Base-by-base conservation (phyloP, 148 eudicot species). In the Tetragonia tetragonoides region DNA sequence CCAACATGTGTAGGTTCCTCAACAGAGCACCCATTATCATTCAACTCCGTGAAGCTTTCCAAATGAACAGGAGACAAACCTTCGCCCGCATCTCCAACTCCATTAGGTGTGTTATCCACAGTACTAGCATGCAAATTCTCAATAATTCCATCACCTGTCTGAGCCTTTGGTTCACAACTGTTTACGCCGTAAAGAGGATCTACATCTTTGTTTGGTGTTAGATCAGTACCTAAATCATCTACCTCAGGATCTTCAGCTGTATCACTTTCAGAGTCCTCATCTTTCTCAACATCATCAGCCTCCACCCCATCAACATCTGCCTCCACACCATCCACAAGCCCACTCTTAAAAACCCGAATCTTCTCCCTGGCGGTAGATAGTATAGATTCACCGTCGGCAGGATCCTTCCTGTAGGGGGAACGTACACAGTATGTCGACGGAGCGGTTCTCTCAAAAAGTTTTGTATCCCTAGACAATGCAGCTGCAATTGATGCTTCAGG, bases 401-500 rank as follows among this genome's bases (percentile, higher is more conserved):
- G 90, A 77, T 95, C 96, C 80, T 95, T 95, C 78, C 97, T 83
- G 40, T 86, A 92, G 51, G 97, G 97, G 21, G 90, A 49, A 21
- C 92, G 92, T 49, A 92, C 89, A 51, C 97, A 92, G 78, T 95
- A 95, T 56, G 96, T 95, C 67, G 98, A 95, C 66, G 98, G 98
- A 65, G 98, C 98, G 63, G 91, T 91, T 85, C 97, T 90, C 85
- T 95, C 97, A 78, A 95, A 92, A 73, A 95, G 94, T 77, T 92
- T 95, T 62, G 92, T 83, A 79, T 95, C 98, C 83, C 98, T 90
- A 9, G 98, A 95, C 74, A 95, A 84, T 65, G 98, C 98, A 62
- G 97, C 98, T 59, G 98, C 93, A 74, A 95, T 89, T 49, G 98
- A 95, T 56, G 98, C 98, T 83, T 95, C 97, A 28, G 98, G 98